Percentiles rank a stretch among this genome's conserved stretches.
Evolutionary conservation across 2,329 filamentous ascomycete genomes (phyloP).

Genomic region (Talaromyces sp.): DNA sequence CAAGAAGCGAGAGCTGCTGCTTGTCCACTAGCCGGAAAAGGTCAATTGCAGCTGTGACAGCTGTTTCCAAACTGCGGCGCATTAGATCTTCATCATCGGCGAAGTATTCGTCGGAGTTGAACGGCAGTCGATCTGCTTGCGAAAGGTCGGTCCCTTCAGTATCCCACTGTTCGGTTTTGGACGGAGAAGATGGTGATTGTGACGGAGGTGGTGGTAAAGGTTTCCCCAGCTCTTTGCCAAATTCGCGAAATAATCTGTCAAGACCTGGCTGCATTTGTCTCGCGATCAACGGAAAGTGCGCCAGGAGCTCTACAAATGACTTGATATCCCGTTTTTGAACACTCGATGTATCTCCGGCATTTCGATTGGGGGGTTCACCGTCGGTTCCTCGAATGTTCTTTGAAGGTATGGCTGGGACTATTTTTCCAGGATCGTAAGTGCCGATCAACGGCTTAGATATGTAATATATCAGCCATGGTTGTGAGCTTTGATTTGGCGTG

Average conservation of each 20-base stretch:
- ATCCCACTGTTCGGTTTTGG: constrained; percentile 53
- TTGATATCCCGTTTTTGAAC: constrained; percentile 81
- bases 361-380: constrained; percentile 24
- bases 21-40: constrained; percentile 95
- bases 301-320: constrained; percentile 83
- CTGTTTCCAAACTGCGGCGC: constrained; percentile 82
- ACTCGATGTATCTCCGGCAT: constrained; percentile 34
- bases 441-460: constrained; percentile 87
- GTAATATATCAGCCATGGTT: constrained; percentile 95
- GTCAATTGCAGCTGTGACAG: constrained; percentile 89
- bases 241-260: constrained; percentile 85
- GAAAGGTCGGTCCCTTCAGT: constrained; percentile 24
- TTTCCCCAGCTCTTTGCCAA: constrained; percentile 78
- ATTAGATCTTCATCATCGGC: constrained; percentile 92
- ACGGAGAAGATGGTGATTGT: constrained; percentile 48
- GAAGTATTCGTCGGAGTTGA: constrained; percentile 66
- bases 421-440: constrained; percentile 70
- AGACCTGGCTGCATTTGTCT: constrained; percentile 92
- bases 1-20: constrained; percentile 85
- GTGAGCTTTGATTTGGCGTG: constrained; percentile 79
- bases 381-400: constrained; percentile 35
- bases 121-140: constrained; percentile 40
- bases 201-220: constrained; percentile 71
- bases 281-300: constrained; percentile 91
- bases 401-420: constrained; percentile 61